Percentiles rank a stretch among this genome's conserved stretches.
These are phyloP conservation scores for Hymenoscyphus infarciens DNA, from an alignment of 2,329 filamentous ascomycete species.

Conservation along the genomic window DNA sequence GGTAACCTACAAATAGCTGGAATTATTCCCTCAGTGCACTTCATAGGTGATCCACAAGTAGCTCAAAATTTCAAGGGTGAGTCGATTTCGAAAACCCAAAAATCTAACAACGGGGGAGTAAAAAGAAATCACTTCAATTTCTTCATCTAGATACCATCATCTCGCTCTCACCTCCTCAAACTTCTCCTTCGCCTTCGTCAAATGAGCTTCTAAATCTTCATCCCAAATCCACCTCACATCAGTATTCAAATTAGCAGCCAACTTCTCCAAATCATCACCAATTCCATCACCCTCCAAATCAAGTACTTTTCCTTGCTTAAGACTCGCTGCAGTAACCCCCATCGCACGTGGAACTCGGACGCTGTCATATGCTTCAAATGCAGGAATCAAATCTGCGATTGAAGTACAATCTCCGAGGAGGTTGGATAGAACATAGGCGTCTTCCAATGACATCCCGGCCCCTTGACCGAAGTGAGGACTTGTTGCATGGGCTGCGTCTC, in stretches of 20 bases:
- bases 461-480: constrained; percentile 56
- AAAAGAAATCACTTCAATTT: not conserved
- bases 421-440: constrained; percentile 40
- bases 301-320: constrained; percentile 6
- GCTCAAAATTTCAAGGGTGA: too few species aligned
- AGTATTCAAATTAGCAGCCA: constrained; percentile 10
- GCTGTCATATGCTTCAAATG: constrained; percentile 8
- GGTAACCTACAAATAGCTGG: too few species aligned
- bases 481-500: constrained; percentile 60
- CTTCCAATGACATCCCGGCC: constrained; percentile 53
- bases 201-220: constrained; percentile 16
- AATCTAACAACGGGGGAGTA: too few species aligned
- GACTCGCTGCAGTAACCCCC: constrained; percentile 6
- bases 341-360: constrained; percentile 9
- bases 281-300: constrained; percentile 11
- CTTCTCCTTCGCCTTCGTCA: constrained; percentile 8
- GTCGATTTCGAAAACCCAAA: too few species aligned
- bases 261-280: constrained; percentile 14
- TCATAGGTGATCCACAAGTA: too few species aligned
- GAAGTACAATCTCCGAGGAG: constrained; percentile 37
- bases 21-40: too few species aligned
- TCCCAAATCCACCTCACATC: constrained; percentile 17
- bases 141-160: not conserved
- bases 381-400: not conserved
- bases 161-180: constrained; percentile 4